Conservation (phyloP, 2,329 filamentous ascomycete genomes). For the Paradendryphiella salina region DNA sequence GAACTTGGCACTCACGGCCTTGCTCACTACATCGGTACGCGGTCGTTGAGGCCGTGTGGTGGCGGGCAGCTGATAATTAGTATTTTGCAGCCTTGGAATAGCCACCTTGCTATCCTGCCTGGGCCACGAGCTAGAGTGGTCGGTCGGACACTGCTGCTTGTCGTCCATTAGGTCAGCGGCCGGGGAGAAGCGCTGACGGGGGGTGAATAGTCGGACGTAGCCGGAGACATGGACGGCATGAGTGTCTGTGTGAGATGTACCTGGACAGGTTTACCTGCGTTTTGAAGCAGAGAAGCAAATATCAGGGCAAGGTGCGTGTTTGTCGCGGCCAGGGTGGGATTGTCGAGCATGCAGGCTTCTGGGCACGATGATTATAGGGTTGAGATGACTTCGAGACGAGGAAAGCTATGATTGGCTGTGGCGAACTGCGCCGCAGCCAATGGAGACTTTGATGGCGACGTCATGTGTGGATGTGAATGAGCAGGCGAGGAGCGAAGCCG, state of each 20-base stretch:
- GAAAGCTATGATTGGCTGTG: neutral
- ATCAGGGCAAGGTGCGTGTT: neutral
- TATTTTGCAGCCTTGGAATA: constrained; percentile 8
- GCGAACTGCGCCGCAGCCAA: neutral
- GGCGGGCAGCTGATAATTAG: neutral
- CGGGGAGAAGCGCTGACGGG: neutral
- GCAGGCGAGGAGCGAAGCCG: neutral
- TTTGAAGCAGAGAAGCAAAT: neutral
- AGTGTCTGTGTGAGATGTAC: neutral
- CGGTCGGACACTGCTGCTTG: neutral
- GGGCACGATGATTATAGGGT: neutral
- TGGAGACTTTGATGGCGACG: neutral
- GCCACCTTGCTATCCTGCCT: constrained; percentile 10
- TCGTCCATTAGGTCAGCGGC: neutral
- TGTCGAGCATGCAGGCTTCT: neutral
- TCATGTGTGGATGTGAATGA: no score
- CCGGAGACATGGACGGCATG: neutral
- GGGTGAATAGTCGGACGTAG: neutral
- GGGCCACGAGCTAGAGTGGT: neutral
- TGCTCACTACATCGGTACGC: constrained; percentile 16
- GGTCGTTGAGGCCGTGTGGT: constrained; percentile 3
- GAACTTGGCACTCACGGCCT: constrained; percentile 13
- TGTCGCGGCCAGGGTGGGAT: neutral
- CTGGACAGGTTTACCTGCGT: neutral
- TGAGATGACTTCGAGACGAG: neutral